Conservation (phyloP, 805 yeast species). For the Candida khao-thaluensis region DNA sequence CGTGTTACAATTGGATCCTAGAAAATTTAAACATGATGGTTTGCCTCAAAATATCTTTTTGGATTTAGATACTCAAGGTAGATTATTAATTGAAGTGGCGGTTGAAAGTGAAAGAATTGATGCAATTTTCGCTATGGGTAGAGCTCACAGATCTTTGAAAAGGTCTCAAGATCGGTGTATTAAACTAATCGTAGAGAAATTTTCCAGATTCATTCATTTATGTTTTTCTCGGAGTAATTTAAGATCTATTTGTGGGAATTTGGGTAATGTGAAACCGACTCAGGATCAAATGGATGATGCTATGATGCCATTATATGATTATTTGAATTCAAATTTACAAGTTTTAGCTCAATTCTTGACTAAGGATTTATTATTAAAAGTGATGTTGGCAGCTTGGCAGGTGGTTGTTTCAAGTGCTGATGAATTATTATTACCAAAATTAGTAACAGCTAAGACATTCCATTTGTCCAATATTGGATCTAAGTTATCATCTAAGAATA, state of each 20-base stretch:
- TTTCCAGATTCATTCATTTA: slow-evolving; percentile 59
- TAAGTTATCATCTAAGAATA: slow-evolving; percentile 12
- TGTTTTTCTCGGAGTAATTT: slow-evolving; percentile 59
- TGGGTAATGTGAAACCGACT: slow-evolving; percentile 44
- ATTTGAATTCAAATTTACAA: slow-evolving; percentile 64
- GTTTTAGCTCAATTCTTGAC: slow-evolving; percentile 62
- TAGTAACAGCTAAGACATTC: slow-evolving; percentile 46
- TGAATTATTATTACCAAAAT: slow-evolving; percentile 67
- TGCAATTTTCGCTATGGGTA: slow-evolving; percentile 77
- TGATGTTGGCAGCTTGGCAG: slow-evolving; percentile 81
- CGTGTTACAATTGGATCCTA: slow-evolving; percentile 58
- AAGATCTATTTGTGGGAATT: slow-evolving; percentile 52
- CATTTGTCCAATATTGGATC: slow-evolving; percentile 25
- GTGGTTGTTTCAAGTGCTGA: slow-evolving; percentile 70
- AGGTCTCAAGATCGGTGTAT: slow-evolving; percentile 67
- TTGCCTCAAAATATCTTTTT: slow-evolving; percentile 58
- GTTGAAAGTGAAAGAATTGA: slow-evolving; percentile 80
- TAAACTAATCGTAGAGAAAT: slow-evolving; percentile 69
- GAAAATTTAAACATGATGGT: slow-evolving; percentile 63
- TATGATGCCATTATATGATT: slow-evolving; percentile 70
- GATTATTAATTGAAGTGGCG: slow-evolving; percentile 61
- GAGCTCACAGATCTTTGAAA: slow-evolving; percentile 63
- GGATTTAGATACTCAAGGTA: slow-evolving; percentile 68
- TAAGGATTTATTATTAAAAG: slow-evolving; percentile 52
- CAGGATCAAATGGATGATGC: slow-evolving; percentile 58